Evolutionary conservation across 2,329 filamentous ascomycete genomes (phyloP).

Genomic region (Chrysoporthe deuterocubensis): DNA sequence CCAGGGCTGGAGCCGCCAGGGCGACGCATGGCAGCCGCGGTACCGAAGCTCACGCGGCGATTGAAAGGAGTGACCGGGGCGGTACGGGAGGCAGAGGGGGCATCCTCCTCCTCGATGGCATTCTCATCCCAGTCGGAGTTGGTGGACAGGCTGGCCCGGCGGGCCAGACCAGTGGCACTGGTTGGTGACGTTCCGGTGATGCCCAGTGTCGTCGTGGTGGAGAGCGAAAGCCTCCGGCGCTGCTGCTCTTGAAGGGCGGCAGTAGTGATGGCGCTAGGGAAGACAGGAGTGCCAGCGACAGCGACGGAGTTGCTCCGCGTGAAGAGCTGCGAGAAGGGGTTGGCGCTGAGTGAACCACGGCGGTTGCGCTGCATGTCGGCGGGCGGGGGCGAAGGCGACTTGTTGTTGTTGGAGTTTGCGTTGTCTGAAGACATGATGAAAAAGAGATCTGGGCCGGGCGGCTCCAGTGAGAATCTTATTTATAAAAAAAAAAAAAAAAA

Average conservation of each 20-base stretch:
- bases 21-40: constrained; percentile 68
- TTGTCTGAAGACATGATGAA: constrained; percentile 39
- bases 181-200: constrained; percentile 73
- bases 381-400: constrained; percentile 35
- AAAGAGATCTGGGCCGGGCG: neutral
- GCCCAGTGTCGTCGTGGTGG: constrained; percentile 60
- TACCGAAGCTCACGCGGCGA: constrained; percentile 88
- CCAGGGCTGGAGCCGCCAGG: constrained; percentile 62
- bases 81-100: constrained; percentile 55
- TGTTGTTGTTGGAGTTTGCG: constrained; percentile 35
- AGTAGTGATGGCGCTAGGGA: constrained; percentile 48
- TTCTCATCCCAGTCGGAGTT: constrained; percentile 71
- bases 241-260: constrained; percentile 58
- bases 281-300: constrained; percentile 48
- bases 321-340: constrained; percentile 63
- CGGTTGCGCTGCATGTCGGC: constrained; percentile 45
- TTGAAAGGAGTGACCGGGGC: constrained; percentile 75
- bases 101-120: constrained; percentile 72
- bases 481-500: neutral
- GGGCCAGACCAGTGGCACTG: constrained; percentile 54
- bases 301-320: constrained; percentile 56
- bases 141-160: constrained; percentile 73
- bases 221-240: constrained; percentile 74
- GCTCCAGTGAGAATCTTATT: constrained; percentile 19
- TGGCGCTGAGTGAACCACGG: constrained; percentile 60